phyloP scores from a whole-genome alignment of 2,329 filamentous ascomycete species.

The Fusarium sp. region DNA sequence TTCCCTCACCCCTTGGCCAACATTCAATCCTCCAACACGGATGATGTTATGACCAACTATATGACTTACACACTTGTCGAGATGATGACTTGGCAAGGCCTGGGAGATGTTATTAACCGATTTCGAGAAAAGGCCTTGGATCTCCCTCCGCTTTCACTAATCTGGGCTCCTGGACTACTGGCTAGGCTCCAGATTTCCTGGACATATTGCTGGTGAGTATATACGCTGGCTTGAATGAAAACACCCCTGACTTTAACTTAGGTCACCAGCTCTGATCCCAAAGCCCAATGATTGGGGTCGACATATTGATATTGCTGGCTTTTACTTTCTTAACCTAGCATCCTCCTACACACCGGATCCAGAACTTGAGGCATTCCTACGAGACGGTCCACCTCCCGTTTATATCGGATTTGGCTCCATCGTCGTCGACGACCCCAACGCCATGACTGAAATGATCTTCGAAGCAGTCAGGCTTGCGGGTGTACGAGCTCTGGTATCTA shows the following conservation, averaged over 20 bases:
- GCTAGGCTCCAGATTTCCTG: slow-evolving; percentile 82
- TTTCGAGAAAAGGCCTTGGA: slow-evolving; percentile 82
- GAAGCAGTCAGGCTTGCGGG: slow-evolving; percentile 75
- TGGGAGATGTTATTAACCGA: slow-evolving; percentile 91
- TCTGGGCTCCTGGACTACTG: slow-evolving; percentile 86
- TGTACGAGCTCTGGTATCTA: slow-evolving; percentile 83
- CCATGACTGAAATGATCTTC: slow-evolving; percentile 78
- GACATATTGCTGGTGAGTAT: slow-evolving; percentile 83
- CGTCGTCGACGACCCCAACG: slow-evolving; percentile 80
- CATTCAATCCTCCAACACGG: slow-evolving; percentile 80
- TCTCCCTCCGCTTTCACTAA: slow-evolving; percentile 80
- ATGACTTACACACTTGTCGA: slow-evolving; percentile 87
- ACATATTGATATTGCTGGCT: slow-evolving; percentile 80
- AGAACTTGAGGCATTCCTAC: slow-evolving; percentile 75
- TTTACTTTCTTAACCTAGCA: slow-evolving; percentile 79
- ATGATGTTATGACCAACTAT: slow-evolving; percentile 83
- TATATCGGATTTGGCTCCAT: slow-evolving; percentile 90
- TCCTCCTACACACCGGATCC: slow-evolving; percentile 74
- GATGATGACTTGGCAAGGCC: slow-evolving; percentile 92
- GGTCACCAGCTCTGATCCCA: slow-evolving; percentile 79
- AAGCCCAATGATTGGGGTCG: slow-evolving; percentile 82
- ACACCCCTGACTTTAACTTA: slow-evolving; percentile 26
- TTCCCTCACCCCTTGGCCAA: slow-evolving; percentile 91
- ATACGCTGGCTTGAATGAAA: neutral
- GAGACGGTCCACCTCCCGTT: slow-evolving; percentile 76